These are phyloP conservation scores for Trichocladium uniseriatum DNA, from an alignment of 495 filamentous ascomycete species.

Conservation along the genomic window DNA sequence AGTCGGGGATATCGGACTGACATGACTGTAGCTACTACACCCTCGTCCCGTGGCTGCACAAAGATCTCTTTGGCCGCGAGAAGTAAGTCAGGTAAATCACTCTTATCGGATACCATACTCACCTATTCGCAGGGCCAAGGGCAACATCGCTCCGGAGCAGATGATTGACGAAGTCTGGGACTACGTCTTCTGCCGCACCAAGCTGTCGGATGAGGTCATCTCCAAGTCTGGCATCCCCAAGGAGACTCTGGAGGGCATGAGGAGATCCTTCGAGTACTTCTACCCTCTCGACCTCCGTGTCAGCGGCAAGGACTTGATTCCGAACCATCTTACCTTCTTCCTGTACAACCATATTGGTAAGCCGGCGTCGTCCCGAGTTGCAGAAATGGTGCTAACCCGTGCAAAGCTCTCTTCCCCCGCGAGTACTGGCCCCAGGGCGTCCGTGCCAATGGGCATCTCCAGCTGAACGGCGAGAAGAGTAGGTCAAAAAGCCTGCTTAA, in stretches of 20 bases:
- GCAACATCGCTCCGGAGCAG: slow-evolving; percentile 64
- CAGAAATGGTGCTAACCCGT: neutral
- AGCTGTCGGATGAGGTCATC: slow-evolving; percentile 53
- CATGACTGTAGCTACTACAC: slow-evolving; percentile 63
- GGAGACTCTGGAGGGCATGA: slow-evolving; percentile 63
- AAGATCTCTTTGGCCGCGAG: slow-evolving; percentile 62
- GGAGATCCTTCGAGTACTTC: slow-evolving; percentile 91
- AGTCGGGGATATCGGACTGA: neutral
- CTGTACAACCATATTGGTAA: slow-evolving; percentile 78
- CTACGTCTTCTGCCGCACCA: slow-evolving; percentile 62
- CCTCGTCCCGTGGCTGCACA: slow-evolving; percentile 78
- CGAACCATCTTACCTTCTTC: slow-evolving; percentile 91
- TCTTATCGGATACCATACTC: neutral
- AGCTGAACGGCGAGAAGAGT: slow-evolving; percentile 89
- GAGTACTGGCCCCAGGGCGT: slow-evolving; percentile 81
- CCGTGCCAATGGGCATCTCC: slow-evolving; percentile 82
- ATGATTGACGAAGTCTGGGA: slow-evolving; percentile 98
- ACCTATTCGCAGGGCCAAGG: slow-evolving; percentile 36
- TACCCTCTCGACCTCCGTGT: slow-evolving; percentile 84
- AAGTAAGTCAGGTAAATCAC: slow-evolving; percentile 13
- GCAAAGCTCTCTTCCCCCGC: slow-evolving; percentile 58
- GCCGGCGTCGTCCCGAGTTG: neutral
- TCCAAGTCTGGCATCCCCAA: slow-evolving; percentile 57
- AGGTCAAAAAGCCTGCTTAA: no score
- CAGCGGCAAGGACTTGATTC: slow-evolving; percentile 79